Evolutionary conservation across 768 basidiomycete species (phyloP), one percentile per base, ranked within the genome.

Genomic region (Tulasnella sp.): DNA sequence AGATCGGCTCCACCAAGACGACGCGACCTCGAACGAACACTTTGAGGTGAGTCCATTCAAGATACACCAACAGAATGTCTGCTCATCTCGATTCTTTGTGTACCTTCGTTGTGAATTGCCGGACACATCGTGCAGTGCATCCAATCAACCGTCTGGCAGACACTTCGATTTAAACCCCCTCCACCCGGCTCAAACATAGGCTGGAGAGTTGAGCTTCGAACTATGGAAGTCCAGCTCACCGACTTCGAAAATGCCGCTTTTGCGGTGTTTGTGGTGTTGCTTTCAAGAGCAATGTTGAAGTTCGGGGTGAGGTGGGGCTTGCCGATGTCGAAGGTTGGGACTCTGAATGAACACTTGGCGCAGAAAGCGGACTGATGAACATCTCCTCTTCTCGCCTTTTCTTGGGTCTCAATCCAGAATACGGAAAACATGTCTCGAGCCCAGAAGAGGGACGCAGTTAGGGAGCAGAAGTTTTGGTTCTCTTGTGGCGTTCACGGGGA

Each of bases 71-170:
- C 48, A 22, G 18, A 22, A 22, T 16, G 48, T 50, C 8, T 22
- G 1, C 22, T 50, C 16, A 11, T 16, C 22, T 16, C 22, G 5
- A 50, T 14, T 12, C 48, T 22, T 22, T 18, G 48, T 18, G 18
- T 18, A 50, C 48, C 16, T 50, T 11, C 18, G 5, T 20, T 20
- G 12, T 16, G 5, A 37, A 37, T 37, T 37, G 48, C 16, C 22
- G 48, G 16, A 20, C 16, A 11, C 48, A 22, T 5, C 48, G 16
- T 31, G 18, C 85, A 97, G 94, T 98, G 98, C 84, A 93, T 99
- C 41, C 97, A 99, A 90, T 98, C 97, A 1, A 99, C 97, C 3
- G 99, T 99, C 84, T 99, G 97, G 97, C 97, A 99, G 87, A 98
- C 97, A 0, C 88, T 99, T 46, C 91, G 97, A 72, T 99, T 99